Base-by-base conservation (phyloP, 1,284 basidiomycete genomes). In the Tilletia indica region DNA sequence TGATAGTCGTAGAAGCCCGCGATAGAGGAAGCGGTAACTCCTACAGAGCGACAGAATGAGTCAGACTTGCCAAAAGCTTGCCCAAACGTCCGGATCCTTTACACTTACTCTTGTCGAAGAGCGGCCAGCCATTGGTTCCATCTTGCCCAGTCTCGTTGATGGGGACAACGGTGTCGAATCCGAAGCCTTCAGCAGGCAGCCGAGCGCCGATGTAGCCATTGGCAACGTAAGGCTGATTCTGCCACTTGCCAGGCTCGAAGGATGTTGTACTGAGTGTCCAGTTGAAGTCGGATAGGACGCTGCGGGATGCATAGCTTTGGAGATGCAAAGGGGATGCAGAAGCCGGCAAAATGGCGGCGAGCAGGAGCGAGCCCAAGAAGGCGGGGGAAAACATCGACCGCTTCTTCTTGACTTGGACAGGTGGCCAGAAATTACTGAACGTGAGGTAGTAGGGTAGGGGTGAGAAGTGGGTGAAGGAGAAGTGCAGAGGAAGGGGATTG, bases 171-270 rank as follows among this genome's bases (percentile, higher is more conserved):
- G 61, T 68, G 47, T 56, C 66, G 54, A 66, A 67, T 19, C 58
- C n/a, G 14, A 68, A 72, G 42, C 68, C 79, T 68, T 64, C 74
- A 0, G 77, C 80, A 0, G 80, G 80, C n/a, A 82, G 71, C 19
- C 80, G 72, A 54, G 79, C 77, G 11, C 80, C 80, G 34, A 82
- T 76, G 69, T 82, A 81, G 0, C 78, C 78, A 64, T 79, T 79
- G 4, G 75, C 67, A 14, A 80, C 71, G 36, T 75, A 80, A 0
- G 78, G 73, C 69, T 81, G 80, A 2, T 70, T 48, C 56, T 76
- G 66, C 42, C 42, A 67, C 25, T 47, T n/a, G 66, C 42, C 47
- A 21, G 66, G 19, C 21, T 45, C 25, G 6, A 48, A 49, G 36
- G 66, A 21, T 8, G 19, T 45, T n/a, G 66, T 67, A 45, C 38